Evolutionary conservation across 164 flowering plant species (phyloP), one percentile per base, ranked within the genome.

Genomic region (Brasenia schreberi): DNA sequence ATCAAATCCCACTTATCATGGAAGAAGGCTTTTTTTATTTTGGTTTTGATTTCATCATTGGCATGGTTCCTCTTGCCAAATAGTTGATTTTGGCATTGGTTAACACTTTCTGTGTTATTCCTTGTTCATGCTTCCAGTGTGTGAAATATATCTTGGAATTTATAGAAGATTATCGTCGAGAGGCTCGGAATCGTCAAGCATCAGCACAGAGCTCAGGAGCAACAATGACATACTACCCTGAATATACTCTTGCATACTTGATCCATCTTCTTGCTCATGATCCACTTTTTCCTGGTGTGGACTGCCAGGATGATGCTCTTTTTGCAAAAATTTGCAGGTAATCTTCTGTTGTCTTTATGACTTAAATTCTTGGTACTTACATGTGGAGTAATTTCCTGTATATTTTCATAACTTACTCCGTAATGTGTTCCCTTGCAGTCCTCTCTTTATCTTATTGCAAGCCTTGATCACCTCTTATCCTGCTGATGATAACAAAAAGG

Each of bases 181-280:
- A 77, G 72, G 91, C 79, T 74, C 78, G 49, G 71, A 64, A 56
- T 23, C 80, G 69, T 58, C 85, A 76, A 64, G 66, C 65, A 42
- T 76, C 77, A 67, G 67, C 67, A 9, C 80, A 79, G 61, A 71
- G 62, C 66, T 61, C 59, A 52, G 74, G 73, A 71, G 80, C 72
- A 67, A 73, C 79, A 43, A 68, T 79, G 67, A 78, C 82, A n/a
- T 79, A 77, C 74, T 72, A 67, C 68, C 96, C 96, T 18, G 84
- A 78, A 65, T 94, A 89, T 64, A 67, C 87, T 5, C 76, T 88
- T 61, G 88, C 88, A 33, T 91, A 76, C 79, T 77, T 94, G 79
- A 76, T 91, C 72, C 89, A 89, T 79, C 68, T 88, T 70, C 93
- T 94, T 75, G 97, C 96, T 63, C 98, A 87, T 74, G 88, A 85